Evolutionary conservation across 345 rosid species (phyloP).

Genomic region (Brassica nigra): DNA sequence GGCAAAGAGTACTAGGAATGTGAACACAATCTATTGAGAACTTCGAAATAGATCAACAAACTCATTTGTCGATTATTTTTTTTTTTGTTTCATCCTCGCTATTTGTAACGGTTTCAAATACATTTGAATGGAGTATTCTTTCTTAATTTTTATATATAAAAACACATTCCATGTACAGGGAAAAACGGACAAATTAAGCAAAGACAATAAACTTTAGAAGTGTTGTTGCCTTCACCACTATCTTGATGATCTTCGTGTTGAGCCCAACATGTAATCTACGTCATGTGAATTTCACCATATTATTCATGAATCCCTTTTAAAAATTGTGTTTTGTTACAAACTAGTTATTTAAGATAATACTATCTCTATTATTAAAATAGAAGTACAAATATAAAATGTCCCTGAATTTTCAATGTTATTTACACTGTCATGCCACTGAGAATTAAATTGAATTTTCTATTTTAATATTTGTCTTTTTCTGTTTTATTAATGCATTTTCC

Average conservation of each 20-base stretch:
- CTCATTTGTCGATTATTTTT: constrained; percentile 7
- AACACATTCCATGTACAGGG: not conserved
- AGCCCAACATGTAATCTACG: not conserved
- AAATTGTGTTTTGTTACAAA: not conserved
- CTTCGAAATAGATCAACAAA: constrained; percentile 23
- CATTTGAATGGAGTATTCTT: not conserved
- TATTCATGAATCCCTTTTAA: not conserved
- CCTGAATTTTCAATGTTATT: too few relatives aligned
- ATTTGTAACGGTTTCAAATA: not conserved
- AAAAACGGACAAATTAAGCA: not conserved
- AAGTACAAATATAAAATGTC: too few relatives aligned
- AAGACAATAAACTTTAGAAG: not conserved
- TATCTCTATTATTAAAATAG: not conserved
- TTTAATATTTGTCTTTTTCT: too few relatives aligned
- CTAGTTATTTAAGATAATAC: not conserved
- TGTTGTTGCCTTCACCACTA: not conserved
- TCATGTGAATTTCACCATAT: not conserved
- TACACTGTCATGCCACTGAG: too few relatives aligned
- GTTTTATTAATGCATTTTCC: too few relatives aligned
- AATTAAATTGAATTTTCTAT: too few relatives aligned
- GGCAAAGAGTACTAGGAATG: not conserved
- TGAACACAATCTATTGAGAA: constrained; percentile 23
- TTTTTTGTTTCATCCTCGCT: not conserved
- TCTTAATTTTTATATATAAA: not conserved
- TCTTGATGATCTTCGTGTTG: not conserved